phyloP scores from a whole-genome alignment of 2,329 filamentous ascomycete genomes.

The Cladosporium sp. region DNA sequence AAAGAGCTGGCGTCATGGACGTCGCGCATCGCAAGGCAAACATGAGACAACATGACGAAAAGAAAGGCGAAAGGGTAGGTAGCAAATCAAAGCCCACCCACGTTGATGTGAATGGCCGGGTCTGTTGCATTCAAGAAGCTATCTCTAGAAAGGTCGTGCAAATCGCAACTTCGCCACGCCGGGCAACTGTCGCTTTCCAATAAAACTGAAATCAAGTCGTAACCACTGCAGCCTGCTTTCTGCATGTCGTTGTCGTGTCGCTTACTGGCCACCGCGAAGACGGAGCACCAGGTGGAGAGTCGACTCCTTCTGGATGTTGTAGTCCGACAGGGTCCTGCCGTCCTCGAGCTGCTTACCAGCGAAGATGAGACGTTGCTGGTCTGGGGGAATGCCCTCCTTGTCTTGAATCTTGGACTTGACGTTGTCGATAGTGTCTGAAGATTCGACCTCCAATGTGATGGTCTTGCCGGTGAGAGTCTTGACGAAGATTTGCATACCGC shows the following conservation, averaged over 20 bases:
- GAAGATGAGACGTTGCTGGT: conserved; percentile 94
- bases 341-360: conserved; percentile 95
- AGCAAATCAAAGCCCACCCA: conserved; percentile 4
- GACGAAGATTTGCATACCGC: conserved; percentile 81
- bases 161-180: conserved; percentile 12
- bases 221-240: conserved; percentile 14
- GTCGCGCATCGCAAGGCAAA: conserved; percentile 5
- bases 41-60: not conserved
- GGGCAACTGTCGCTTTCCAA: not conserved
- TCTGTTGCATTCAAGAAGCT: conserved; percentile 11
- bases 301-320: conserved; percentile 82
- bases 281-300: conserved; percentile 65
- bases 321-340: conserved; percentile 83
- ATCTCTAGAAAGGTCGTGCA: conserved; percentile 13
- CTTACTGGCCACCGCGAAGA: conserved; percentile 58
- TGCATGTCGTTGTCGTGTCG: not conserved
- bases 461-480: conserved; percentile 99
- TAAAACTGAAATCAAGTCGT: conserved; percentile 12
- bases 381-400: conserved; percentile 95
- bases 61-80: not conserved
- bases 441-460: conserved; percentile 98
- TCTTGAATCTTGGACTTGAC: conserved; percentile 99
- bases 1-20: conserved; percentile 14
- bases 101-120: not conserved
- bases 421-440: conserved; percentile 97